Conservation (phyloP, 345 rosid genomes). For the Arabidopsis suecica region DNA sequence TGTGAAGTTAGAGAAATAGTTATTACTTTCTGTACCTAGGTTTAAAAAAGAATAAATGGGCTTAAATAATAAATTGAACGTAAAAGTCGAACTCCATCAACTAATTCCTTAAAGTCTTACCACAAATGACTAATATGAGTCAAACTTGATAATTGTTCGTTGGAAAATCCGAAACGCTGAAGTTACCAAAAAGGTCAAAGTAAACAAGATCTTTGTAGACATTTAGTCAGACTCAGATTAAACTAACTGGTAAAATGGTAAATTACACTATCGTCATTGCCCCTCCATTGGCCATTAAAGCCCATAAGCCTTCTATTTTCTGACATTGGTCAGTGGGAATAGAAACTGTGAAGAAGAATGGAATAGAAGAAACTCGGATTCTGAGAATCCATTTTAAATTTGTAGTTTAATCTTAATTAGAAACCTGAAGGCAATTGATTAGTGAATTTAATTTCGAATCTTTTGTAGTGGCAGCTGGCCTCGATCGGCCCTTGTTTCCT, state of each 20-base stretch:
- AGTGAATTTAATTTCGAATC: constrained; percentile 44
- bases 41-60: not conserved
- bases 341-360: constrained; percentile 86
- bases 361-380: constrained; percentile 94
- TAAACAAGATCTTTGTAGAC: constrained; percentile 11
- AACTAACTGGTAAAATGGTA: constrained; percentile 10
- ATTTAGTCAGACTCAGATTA: not conserved
- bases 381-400: constrained; percentile 44
- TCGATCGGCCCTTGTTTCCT: constrained; percentile 36
- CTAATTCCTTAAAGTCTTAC: constrained; percentile 14
- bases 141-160: constrained; percentile 33
- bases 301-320: constrained; percentile 33
- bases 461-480: constrained; percentile 61
- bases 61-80: not conserved
- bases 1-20: constrained; percentile 4
- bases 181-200: constrained; percentile 39
- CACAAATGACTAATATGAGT: constrained; percentile 18
- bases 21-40: constrained; percentile 17
- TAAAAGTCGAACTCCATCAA: constrained; percentile 27
- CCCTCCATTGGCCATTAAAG: constrained; percentile 23
- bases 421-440: constrained; percentile 37
- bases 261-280: not conserved
- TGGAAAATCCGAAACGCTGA: constrained; percentile 15
- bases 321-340: constrained; percentile 85
- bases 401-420: constrained; percentile 47